Percentiles rank a stretch among this genome's conserved stretches.
phyloP scores from a whole-genome alignment of 805 yeast species.

The Ogataea kodamae region DNA sequence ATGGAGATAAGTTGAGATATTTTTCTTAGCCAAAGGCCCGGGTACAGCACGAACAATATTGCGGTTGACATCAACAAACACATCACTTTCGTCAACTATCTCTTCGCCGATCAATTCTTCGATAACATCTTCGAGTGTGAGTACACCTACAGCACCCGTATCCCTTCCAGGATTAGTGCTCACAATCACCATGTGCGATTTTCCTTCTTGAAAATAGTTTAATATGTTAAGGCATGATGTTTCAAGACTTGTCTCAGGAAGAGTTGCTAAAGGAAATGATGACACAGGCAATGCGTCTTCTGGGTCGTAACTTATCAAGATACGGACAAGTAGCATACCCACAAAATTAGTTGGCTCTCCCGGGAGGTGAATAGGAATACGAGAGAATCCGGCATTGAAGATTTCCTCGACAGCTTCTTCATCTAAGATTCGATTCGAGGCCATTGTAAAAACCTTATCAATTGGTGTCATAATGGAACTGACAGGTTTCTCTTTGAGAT shows the following conservation, averaged over 20 bases:
- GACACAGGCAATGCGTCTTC: constrained; percentile 93
- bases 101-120: constrained; percentile 98
- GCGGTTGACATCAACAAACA: constrained; percentile 84
- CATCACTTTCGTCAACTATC: constrained; percentile 94
- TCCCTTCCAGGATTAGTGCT: constrained; percentile 78
- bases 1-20: constrained; percentile 66
- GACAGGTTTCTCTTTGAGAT: constrained; percentile 87
- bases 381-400: constrained; percentile 88
- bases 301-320: constrained; percentile 91
- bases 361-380: constrained; percentile 92
- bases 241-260: constrained; percentile 89
- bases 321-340: constrained; percentile 92
- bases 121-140: constrained; percentile 95
- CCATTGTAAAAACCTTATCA: constrained; percentile 81
- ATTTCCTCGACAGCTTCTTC: constrained; percentile 84
- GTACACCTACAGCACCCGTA: constrained; percentile 81
- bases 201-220: constrained; percentile 96
- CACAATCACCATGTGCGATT: constrained; percentile 94
- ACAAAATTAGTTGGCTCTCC: constrained; percentile 85
- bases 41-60: constrained; percentile 77
- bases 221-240: constrained; percentile 92
- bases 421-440: constrained; percentile 77
- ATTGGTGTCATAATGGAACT: constrained; percentile 91
- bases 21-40: constrained; percentile 69
- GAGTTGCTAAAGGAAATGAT: constrained; percentile 89